Evolutionary conservation across 164 flowering plant genomes (phyloP).

Genomic region (Cinnamomum micranthum): DNA sequence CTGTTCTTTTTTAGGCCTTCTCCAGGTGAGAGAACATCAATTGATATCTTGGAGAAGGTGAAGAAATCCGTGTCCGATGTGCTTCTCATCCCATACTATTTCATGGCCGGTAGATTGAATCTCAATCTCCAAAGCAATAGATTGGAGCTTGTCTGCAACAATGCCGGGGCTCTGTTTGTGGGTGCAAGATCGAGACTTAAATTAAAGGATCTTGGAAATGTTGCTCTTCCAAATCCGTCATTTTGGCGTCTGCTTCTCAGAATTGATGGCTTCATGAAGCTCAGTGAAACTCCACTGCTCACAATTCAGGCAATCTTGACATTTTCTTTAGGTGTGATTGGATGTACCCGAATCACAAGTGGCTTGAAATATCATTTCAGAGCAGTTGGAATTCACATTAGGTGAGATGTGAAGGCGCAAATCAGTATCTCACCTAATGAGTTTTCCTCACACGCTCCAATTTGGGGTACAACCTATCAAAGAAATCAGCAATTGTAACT

Average conservation of each 20-base stretch:
- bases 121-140: constrained; percentile 25
- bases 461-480: neutral
- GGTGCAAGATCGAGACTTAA: constrained; percentile 32
- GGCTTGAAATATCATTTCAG: neutral
- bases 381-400: neutral
- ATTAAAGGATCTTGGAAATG: constrained; percentile 38
- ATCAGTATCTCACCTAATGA: neutral
- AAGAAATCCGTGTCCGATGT: constrained; percentile 31
- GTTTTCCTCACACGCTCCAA: neutral
- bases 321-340: neutral
- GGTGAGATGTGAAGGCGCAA: neutral
- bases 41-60: constrained; percentile 27
- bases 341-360: neutral
- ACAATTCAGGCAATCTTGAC: constrained; percentile 37
- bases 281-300: constrained; percentile 27
- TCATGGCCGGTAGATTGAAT: constrained; percentile 47
- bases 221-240: constrained; percentile 34
- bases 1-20: constrained; percentile 31
- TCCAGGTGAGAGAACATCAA: constrained; percentile 4
- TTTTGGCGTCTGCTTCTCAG: constrained; percentile 33
- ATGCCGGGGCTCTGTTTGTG: constrained; percentile 33
- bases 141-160: constrained; percentile 47
- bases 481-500: neutral
- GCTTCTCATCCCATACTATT: constrained; percentile 40
- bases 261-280: constrained; percentile 21